phyloP scores from a whole-genome alignment of 352 stramenopile species.

The Globisporangium takayamanum region DNA sequence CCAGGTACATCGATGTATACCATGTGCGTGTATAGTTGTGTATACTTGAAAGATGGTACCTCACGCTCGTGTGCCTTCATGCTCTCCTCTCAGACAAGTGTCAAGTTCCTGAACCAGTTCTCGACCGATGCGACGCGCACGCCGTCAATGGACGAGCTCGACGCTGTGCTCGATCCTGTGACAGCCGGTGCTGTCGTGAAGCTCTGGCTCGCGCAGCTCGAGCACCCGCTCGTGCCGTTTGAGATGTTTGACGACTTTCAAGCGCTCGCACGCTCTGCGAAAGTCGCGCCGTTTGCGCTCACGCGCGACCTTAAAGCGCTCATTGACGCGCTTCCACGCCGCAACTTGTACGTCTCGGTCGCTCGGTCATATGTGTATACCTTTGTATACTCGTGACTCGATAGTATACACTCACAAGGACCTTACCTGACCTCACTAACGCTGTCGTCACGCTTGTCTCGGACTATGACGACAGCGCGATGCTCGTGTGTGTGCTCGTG shows the following conservation, averaged over 20 bases:
- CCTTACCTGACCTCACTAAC: too few relatives aligned
- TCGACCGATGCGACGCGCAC: slow-evolving; percentile 29
- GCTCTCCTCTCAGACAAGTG: slow-evolving; percentile 15
- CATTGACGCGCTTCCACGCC: slow-evolving; percentile 46
- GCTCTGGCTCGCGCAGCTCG: slow-evolving; percentile 57
- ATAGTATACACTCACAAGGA: too few relatives aligned
- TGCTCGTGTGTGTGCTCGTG: slow-evolving; percentile 70
- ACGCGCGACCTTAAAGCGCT: slow-evolving; percentile 51
- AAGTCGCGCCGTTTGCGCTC: slow-evolving; percentile 43
- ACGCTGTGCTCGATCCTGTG: slow-evolving; percentile 44
- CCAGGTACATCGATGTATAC: slow-evolving; percentile 26
- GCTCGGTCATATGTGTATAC: neutral
- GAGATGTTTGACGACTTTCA: slow-evolving; percentile 58
- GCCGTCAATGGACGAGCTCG: slow-evolving; percentile 54
- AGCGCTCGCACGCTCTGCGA: slow-evolving; percentile 31
- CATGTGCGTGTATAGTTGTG: neutral
- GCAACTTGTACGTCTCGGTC: slow-evolving; percentile 45
- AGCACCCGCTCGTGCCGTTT: slow-evolving; percentile 59
- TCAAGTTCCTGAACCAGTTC: slow-evolving; percentile 68
- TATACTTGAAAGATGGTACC: too few relatives aligned
- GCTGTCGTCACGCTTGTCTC: too few relatives aligned
- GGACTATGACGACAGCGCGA: slow-evolving; percentile 22
- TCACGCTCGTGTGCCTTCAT: neutral
- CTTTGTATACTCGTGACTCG: neutral
- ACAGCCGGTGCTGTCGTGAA: slow-evolving; percentile 57